Evolutionary conservation across 2,329 filamentous ascomycete species (phyloP), one percentile per base, ranked within the genome.

Genomic region (Stachybotrys chlorohalonatus): DNA sequence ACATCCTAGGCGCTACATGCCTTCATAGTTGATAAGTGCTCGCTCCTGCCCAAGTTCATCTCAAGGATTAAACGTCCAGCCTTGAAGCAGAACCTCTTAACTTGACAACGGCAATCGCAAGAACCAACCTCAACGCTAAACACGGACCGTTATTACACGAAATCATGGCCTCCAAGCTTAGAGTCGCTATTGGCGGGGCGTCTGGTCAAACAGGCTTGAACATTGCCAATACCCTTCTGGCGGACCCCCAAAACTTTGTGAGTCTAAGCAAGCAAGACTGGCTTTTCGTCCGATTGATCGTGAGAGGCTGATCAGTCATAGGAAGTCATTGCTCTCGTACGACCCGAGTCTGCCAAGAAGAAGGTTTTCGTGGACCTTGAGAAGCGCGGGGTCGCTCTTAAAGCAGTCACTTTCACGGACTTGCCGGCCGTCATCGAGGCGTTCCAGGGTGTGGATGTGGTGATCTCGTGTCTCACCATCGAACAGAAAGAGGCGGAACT

Each of bases 401-500:
- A 73, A 17, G 58, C 69, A 13, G 67, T 66, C 17, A 82, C 57
- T 63, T 80, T 15, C 65, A 63, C 47, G 72, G 68, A 3, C 60
- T 71, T 1, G 65, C 73, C 42, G 5, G 63, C 71, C 1, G 66
- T 81, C 6, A 70, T 72, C 6, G 60, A 70, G 52, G 62, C 71
- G 1, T 66, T 83, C 11, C 53, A 53, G 1, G 74, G 68, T 4
- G 68, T 73, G 11, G 75, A 80, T 53, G 67, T 76, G 16, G 68
- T 80, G 39, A 73, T 80, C 56, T 72, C 70, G 39, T 67, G 67
- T 53, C 70, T 80, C 24, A 60, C 72, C 39, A 61, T 68, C 31
- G 69, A 72, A 11, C 75, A 82, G 56, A 72, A 76, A 9, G 68
- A 68, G 1, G 68, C 82, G 1, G 75, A 82, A 57, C 72, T 76